Base-by-base conservation (phyloP, 768 basidiomycete genomes). In the Paxillus involutus region DNA sequence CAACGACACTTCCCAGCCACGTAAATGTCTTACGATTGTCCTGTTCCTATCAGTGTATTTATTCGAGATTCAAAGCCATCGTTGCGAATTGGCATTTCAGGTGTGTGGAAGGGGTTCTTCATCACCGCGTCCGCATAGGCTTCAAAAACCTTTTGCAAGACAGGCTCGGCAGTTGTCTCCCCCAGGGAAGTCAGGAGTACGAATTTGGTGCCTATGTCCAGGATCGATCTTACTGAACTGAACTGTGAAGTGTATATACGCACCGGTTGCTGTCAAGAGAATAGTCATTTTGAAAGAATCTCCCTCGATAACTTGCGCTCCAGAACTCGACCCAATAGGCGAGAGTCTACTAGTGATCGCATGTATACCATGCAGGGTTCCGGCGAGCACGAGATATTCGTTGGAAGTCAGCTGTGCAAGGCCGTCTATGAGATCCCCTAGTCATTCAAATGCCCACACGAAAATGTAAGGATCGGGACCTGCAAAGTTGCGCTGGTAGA, bases 51-150 rank as follows among this genome's bases (percentile, higher is more conserved):
- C 44, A 92, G 71, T 8, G 81, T 66, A 10, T 78, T 73, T 48
- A 91, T 83, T 43, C 85, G 81, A 51, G 73, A 73, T 64, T 98
- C 96, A 65, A 98, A 98, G 16, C 83, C 84, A 61, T 94, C 91
- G 42, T 80, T 93, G 44, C 97, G 84, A 59, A 98, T 94, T 2
- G 97, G 97, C 96, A 98, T 99, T 70, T 98, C 97, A n/a, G 90
- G 91, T 6, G 94, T 96, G 71, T 98, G 94, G 72, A 99, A 99
- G 1, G 97, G 97, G 66, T 98, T 98, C 78, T 98, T 98, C 92
- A 98, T 96, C 51, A 94, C 94, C 1, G 90, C 85, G 66, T 98
- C 97, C 0, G 95, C 81, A 69, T 98, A 99, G 17, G 82, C 84
- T 69, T 98, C 94, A 71, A 98, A 98, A 44, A 94, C 86, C 68